Conservation (phyloP, 495 filamentous ascomycete genomes). For the Hyaloscypha bicolor region DNA sequence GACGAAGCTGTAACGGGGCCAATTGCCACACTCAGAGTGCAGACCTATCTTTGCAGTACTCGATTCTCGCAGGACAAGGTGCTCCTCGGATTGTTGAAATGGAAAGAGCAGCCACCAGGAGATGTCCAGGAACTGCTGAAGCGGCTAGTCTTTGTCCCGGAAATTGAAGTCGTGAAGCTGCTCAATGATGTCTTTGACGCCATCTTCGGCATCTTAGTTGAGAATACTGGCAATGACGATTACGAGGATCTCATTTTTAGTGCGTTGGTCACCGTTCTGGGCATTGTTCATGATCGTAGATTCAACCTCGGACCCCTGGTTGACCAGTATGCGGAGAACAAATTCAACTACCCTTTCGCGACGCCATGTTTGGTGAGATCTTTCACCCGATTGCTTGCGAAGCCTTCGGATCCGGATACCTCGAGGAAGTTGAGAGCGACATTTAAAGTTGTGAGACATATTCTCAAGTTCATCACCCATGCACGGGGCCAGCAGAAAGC, state of each 20-base stretch:
- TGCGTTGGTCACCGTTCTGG: constrained; percentile 83
- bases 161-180: constrained; percentile 96
- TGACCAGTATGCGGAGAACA: constrained; percentile 84
- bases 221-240: constrained; percentile 85
- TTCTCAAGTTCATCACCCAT: constrained; percentile 94
- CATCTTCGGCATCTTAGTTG: constrained; percentile 86
- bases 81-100: constrained; percentile 80
- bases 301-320: constrained; percentile 91
- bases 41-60: constrained; percentile 94
- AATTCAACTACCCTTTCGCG: constrained; percentile 92
- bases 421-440: constrained; percentile 85
- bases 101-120: constrained; percentile 72
- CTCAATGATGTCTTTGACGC: constrained; percentile 88
- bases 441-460: constrained; percentile 90
- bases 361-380: constrained; percentile 89
- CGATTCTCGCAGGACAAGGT: constrained; percentile 92
- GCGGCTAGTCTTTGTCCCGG: constrained; percentile 87
- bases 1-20: constrained; percentile 77
- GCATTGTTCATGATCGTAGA: constrained; percentile 90
- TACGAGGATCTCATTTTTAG: constrained; percentile 92
- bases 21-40: constrained; percentile 70
- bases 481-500: constrained; percentile 83
- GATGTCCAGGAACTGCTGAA: constrained; percentile 74
- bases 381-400: constrained; percentile 78
- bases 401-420: constrained; percentile 75